Evolutionary conservation across 306 rosid species (phyloP).

Genomic region (Malus sieversii): DNA sequence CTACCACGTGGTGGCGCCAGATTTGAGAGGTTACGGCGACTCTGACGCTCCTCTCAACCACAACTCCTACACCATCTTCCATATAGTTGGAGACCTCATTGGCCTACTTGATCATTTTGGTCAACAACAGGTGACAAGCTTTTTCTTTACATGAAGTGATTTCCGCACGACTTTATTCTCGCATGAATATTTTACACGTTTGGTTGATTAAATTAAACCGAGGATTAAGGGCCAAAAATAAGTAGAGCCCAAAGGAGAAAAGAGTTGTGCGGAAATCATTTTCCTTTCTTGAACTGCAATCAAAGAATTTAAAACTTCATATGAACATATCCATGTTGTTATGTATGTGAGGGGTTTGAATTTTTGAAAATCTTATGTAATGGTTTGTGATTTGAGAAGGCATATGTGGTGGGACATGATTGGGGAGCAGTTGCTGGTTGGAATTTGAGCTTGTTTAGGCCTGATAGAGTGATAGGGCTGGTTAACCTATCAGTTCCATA

Average conservation of each 20-base stretch:
- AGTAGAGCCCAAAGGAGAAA: too few species aligned
- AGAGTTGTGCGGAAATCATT: too few species aligned
- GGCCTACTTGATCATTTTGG: slow-evolving; percentile 60
- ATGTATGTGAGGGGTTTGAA: neutral
- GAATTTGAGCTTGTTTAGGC: slow-evolving; percentile 54
- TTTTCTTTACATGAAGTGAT: neutral
- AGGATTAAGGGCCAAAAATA: too few species aligned
- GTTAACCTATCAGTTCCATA: slow-evolving; percentile 48
- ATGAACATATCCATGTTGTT: neutral
- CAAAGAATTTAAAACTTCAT: neutral
- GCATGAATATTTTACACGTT: too few species aligned
- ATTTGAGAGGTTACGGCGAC: slow-evolving; percentile 67
- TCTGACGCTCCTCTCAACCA: slow-evolving; percentile 49
- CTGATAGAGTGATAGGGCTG: slow-evolving; percentile 56
- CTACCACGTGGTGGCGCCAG: slow-evolving; percentile 65
- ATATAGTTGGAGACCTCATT: slow-evolving; percentile 48
- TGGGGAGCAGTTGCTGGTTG: slow-evolving; percentile 59
- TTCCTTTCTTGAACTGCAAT: neutral
- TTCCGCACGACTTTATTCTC: too few species aligned
- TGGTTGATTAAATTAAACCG: too few species aligned
- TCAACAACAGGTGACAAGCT: slow-evolving; percentile 37
- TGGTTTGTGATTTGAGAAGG: slow-evolving; percentile 24
- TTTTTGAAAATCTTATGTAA: neutral
- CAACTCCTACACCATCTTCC: slow-evolving; percentile 34
- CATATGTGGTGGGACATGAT: slow-evolving; percentile 58